Percentiles rank a stretch among this genome's conserved stretches.
Evolutionary conservation across 1,284 basidiomycete species (phyloP).

Genomic region (Peniophora sp.): DNA sequence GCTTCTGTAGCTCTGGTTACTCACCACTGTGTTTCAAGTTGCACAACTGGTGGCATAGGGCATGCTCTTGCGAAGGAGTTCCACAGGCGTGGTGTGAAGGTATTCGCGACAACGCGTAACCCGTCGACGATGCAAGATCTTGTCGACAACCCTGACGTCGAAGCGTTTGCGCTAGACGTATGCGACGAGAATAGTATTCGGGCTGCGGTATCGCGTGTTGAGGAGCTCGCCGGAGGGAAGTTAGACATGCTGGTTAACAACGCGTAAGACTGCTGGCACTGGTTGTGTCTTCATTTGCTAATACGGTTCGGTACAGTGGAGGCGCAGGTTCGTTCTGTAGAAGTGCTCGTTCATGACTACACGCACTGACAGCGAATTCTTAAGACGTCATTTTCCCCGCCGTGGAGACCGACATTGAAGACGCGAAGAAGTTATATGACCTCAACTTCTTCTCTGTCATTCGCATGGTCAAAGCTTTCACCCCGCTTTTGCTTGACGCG

Average conservation of each 20-base stretch:
- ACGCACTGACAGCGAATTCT: neutral
- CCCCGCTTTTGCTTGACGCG: constrained; percentile 14
- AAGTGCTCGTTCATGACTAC: too few species aligned
- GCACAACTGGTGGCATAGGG: neutral
- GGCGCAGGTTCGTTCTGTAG: neutral
- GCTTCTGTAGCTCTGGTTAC: too few species aligned
- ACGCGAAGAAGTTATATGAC: constrained; percentile 17
- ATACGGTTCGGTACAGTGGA: neutral
- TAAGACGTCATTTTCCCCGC: constrained; percentile 7
- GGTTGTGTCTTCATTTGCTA: neutral
- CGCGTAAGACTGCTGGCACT: neutral
- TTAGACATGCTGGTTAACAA: neutral
- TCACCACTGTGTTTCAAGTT: too few species aligned
- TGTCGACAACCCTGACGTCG: neutral
- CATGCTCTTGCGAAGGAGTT: neutral
- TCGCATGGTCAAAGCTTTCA: constrained; percentile 21
- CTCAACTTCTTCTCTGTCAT: constrained; percentile 22
- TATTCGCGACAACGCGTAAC: neutral
- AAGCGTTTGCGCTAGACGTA: neutral
- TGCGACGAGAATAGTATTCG: neutral
- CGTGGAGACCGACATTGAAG: constrained; percentile 16
- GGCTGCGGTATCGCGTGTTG: neutral
- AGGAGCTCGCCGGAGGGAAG: neutral
- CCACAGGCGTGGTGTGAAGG: neutral
- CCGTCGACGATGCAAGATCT: neutral